Evolutionary conservation across 352 stramenopile genomes (phyloP).

Genomic region (Aphanomyces cochlioides): DNA sequence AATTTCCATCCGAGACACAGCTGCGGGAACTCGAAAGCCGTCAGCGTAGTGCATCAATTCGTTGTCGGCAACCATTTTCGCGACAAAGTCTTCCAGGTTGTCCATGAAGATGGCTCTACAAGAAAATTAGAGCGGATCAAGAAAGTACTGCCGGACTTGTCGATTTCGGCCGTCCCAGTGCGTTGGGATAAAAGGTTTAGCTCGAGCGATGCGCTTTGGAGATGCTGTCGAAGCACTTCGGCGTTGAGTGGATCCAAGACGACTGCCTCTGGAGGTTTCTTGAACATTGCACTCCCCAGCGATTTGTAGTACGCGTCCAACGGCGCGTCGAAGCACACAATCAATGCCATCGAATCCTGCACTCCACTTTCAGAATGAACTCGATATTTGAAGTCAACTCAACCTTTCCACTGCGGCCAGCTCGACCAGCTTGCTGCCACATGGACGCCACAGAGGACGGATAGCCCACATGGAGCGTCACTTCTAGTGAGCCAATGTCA

Average conservation of each 20-base stretch:
- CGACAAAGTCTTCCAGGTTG: slow-evolving; percentile 5
- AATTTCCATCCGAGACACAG: slow-evolving; percentile 55
- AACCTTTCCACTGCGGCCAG: slow-evolving; percentile 70
- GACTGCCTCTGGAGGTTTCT: slow-evolving; percentile 65
- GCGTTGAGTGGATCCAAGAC: slow-evolving; percentile 83
- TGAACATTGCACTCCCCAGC: slow-evolving; percentile 63
- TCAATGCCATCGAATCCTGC: slow-evolving; percentile 83
- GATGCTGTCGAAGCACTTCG: slow-evolving; percentile 86
- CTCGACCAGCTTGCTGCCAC: slow-evolving; percentile 95
- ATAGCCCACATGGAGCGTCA: slow-evolving; percentile 95
- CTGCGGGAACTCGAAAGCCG: slow-evolving; percentile 56
- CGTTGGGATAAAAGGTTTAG: slow-evolving; percentile 75
- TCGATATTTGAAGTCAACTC: not conserved
- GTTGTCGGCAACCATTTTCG: slow-evolving; percentile 39
- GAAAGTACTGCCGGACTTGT: slow-evolving; percentile 38
- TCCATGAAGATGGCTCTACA: slow-evolving; percentile 18
- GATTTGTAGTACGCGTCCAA: slow-evolving; percentile 91
- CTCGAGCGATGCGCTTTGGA: slow-evolving; percentile 93
- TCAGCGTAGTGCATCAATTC: slow-evolving; percentile 45
- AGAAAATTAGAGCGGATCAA: not conserved
- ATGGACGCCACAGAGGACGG: slow-evolving; percentile 90
- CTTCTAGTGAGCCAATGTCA: slow-evolving; percentile 91
- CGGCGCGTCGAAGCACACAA: slow-evolving; percentile 93
- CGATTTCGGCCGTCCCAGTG: slow-evolving; percentile 57
- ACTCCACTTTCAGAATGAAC: slow-evolving; percentile 13